Percentiles rank a stretch among this genome's conserved stretches.
Conservation (phyloP, 2,329 filamentous ascomycete species). For the Chaetomiaceae sp. region DNA sequence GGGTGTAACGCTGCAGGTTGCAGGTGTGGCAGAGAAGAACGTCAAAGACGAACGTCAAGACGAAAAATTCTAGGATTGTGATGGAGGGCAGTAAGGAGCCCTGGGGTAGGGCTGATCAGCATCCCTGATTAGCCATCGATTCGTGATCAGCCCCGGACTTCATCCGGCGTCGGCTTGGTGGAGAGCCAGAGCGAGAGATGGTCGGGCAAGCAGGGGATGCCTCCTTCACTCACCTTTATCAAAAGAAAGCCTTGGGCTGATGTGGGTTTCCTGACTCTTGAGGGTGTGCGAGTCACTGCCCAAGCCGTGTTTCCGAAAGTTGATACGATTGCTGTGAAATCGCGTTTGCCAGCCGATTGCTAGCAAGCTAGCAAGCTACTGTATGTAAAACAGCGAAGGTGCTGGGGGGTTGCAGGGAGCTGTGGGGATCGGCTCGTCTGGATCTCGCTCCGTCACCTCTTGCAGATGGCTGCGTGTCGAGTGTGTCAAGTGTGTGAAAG, state of each 20-base stretch:
- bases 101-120: background rate
- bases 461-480: slow-evolving; percentile 11
- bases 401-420: slow-evolving; percentile 3
- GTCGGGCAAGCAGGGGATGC: background rate
- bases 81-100: background rate
- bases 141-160: background rate
- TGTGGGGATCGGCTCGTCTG: slow-evolving; percentile 16
- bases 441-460: slow-evolving; percentile 12
- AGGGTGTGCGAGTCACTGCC: background rate
- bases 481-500: slow-evolving; percentile 6
- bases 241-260: too few relatives aligned
- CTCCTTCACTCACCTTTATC: too few relatives aligned
- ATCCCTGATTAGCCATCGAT: slow-evolving; percentile 4
- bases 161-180: slow-evolving; percentile 3
- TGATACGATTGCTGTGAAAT: background rate
- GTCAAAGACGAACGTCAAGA: background rate
- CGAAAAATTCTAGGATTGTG: background rate
- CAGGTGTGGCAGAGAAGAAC: too few relatives aligned
- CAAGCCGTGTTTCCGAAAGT: background rate
- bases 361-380: too few relatives aligned
- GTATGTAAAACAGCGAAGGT: too few relatives aligned
- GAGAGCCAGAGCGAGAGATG: background rate
- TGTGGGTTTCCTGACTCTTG: too few relatives aligned
- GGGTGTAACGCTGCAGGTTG: background rate
- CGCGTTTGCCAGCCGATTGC: too few relatives aligned